Evolutionary conservation across 2,329 filamentous ascomycete species (phyloP).

Genomic region (Exophiala phaeomuriformis): DNA sequence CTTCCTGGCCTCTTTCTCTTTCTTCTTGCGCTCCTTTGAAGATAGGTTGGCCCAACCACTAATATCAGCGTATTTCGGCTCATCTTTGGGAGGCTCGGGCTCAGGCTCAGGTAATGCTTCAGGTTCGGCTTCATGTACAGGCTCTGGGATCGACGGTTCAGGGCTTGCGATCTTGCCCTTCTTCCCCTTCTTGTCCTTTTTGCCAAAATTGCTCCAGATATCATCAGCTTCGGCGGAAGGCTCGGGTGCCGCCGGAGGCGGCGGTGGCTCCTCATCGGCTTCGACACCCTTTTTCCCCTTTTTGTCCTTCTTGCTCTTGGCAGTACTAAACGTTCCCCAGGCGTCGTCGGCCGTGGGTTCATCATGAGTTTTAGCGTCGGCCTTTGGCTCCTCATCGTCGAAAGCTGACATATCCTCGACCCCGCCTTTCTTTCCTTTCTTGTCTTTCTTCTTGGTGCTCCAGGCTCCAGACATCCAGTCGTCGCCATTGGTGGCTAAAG

Average conservation of each 20-base stretch:
- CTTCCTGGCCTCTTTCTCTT: slow-evolving; percentile 44
- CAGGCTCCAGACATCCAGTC: slow-evolving; percentile 32
- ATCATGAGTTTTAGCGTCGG: slow-evolving; percentile 17
- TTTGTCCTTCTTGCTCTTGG: slow-evolving; percentile 27
- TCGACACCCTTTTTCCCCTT: slow-evolving; percentile 25
- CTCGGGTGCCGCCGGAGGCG: slow-evolving; percentile 20
- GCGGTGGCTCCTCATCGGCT: slow-evolving; percentile 19
- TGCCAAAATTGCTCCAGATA: slow-evolving; percentile 21
- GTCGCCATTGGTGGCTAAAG: slow-evolving; percentile 32
- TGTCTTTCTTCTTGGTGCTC: slow-evolving; percentile 38
- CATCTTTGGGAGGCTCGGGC: slow-evolving; percentile 20
- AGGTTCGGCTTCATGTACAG: slow-evolving; percentile 32
- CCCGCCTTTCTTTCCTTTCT: slow-evolving; percentile 33
- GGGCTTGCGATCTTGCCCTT: slow-evolving; percentile 22
- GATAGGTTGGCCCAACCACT: slow-evolving; percentile 31
- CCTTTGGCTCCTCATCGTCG: slow-evolving; percentile 25
- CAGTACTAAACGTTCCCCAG: slow-evolving; percentile 24
- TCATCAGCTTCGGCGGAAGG: slow-evolving; percentile 27
- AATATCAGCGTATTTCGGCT: slow-evolving; percentile 21
- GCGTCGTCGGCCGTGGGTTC: slow-evolving; percentile 27
- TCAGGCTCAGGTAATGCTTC: slow-evolving; percentile 20
- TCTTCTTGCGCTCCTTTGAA: slow-evolving; percentile 31
- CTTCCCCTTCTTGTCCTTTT: slow-evolving; percentile 26
- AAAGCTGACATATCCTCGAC: slow-evolving; percentile 28
- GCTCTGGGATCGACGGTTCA: slow-evolving; percentile 27